Percentiles rank a stretch among this genome's conserved stretches.
These are phyloP conservation scores for Mucor sp. DNA, from an alignment of 371 early-diverging fungal genomes.

Conservation along the genomic window DNA sequence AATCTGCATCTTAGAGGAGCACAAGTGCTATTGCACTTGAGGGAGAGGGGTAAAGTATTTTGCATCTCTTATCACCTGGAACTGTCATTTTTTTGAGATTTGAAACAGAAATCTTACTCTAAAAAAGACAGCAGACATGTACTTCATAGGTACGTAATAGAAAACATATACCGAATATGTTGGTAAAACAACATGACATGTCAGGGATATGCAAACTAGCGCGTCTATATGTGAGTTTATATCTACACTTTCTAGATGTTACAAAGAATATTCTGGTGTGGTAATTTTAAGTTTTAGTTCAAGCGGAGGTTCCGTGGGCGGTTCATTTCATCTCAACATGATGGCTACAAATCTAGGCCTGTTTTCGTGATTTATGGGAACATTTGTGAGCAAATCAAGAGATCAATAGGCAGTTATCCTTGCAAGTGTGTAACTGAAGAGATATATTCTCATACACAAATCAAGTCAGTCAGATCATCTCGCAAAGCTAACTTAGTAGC, in stretches of 20 bases:
- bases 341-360: background rate
- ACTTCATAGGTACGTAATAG: background rate
- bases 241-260: background rate
- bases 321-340: background rate
- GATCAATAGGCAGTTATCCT: background rate
- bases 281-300: background rate
- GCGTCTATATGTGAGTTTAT: background rate
- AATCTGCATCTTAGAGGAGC: background rate
- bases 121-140: background rate
- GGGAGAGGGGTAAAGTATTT: background rate
- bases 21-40: background rate
- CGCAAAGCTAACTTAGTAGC: background rate
- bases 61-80: too few species aligned
- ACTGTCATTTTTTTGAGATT: background rate
- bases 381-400: background rate
- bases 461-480: background rate
- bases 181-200: background rate
- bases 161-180: background rate
- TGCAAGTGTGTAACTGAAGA: background rate
- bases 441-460: constrained; percentile 1
- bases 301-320: background rate
- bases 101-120: background rate
- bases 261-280: background rate
- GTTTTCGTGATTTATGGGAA: background rate
- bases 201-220: background rate